Base-by-base conservation (phyloP, 2,329 filamentous ascomycete genomes). In the Epichloe bromicola region DNA sequence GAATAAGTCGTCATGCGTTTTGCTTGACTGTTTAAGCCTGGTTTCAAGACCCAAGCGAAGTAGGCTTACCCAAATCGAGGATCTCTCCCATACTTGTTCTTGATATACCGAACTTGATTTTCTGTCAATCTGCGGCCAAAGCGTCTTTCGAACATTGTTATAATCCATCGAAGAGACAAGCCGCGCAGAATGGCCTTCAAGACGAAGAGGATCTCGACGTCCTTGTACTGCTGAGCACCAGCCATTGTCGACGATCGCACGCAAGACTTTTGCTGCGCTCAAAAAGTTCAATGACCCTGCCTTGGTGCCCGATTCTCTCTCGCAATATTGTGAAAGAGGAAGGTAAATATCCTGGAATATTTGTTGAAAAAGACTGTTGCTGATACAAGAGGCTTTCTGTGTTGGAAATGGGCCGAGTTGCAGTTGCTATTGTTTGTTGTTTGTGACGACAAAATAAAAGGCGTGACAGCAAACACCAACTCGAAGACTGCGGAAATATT, bases 71-170 rank as follows among this genome's bases (percentile, higher is more conserved):
- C 63, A 50, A 64, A 70, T 6, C 63, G 60, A 0, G 68, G 65
- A 38, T 70, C 67, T 38, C 60, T 64, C 0, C 69, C 68, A 42
- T 71, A 71, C 53, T 70, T 69, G 54, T 65, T 66, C 53, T 66
- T 67, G 8, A 70, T 53, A 49, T 71, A 71, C 10, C 66, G 63
- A 10, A 71, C 59, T 54, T 70, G 66, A 44, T 64, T 68, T 1
- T 60, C 54, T 2, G 62, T 63, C 46, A 69, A 55, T 0, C 41
- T 12, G 19, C 63, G 63, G 33, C 55, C 56, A 48, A 68, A 70
- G 5, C 48, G 51, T 7, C 54, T 43, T 12, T 57, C 41, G 41
- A 67, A 70, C 5, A 59, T 57, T 2, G 53, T 40, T 7, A 56
- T 54, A 39, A 68, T 67, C 11, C 57, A 55, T 1, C 47, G 30